Percentiles rank a stretch among this genome's conserved stretches.
Evolutionary conservation across 345 rosid genomes (phyloP).

Genomic region (Syzygium oleosum): DNA sequence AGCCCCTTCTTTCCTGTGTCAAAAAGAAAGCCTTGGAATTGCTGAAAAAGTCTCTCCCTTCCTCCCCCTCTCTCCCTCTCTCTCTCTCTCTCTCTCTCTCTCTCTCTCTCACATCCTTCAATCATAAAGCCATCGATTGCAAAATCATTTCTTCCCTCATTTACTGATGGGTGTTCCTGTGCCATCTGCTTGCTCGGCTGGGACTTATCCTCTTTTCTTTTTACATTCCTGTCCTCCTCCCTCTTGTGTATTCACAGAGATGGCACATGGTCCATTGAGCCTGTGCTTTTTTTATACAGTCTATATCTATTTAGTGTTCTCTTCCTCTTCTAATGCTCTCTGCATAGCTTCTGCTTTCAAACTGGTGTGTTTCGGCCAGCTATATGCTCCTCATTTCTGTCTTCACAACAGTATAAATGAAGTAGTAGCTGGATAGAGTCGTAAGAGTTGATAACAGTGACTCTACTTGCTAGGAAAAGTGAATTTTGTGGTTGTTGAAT

Average conservation of each 20-base stretch:
- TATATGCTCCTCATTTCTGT: background rate
- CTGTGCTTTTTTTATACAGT: background rate
- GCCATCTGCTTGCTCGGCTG: background rate
- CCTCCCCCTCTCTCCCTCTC: background rate
- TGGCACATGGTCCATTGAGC: background rate
- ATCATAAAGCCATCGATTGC: conserved; percentile 33
- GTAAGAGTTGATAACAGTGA: background rate
- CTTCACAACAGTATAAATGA: background rate
- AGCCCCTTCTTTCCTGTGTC: background rate
- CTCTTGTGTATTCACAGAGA: background rate
- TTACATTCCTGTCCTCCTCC: background rate
- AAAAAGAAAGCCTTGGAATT: conserved; percentile 5
- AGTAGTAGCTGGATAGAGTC: background rate
- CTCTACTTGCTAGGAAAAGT: background rate
- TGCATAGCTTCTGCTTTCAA: background rate
- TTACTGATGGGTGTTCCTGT: background rate
- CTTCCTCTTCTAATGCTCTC: background rate
- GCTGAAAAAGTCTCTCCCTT: background rate
- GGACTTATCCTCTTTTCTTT: background rate
- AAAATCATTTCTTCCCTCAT: conserved; percentile 14
- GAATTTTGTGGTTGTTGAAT: background rate
- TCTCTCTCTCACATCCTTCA: background rate
- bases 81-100: background rate
- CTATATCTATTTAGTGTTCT: background rate
- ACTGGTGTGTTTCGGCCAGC: background rate